These are phyloP conservation scores for Triticum turgidum DNA, from an alignment of 176 grass and related monocot genomes.

Conservation along the genomic window DNA sequence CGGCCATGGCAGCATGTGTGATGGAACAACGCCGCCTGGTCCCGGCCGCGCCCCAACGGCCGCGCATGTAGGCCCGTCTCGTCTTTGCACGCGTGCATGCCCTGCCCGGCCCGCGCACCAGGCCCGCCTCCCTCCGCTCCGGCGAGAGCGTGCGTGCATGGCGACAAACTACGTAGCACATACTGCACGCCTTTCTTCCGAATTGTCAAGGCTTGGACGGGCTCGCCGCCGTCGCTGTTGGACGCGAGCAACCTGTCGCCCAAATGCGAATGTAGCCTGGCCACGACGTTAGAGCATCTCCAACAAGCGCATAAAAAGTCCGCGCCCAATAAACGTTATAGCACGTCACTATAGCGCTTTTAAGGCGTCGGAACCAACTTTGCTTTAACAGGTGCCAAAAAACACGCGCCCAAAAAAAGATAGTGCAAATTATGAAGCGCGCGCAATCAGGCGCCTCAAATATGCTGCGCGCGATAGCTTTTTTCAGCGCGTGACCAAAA, in stretches of 20 bases:
- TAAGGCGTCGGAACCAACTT: too few species aligned
- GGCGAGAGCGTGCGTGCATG: neutral
- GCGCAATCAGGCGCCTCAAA: too few species aligned
- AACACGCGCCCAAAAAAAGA: too few species aligned
- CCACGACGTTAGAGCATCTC: neutral
- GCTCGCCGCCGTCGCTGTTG: neutral
- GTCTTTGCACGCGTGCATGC: neutral
- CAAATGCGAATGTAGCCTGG: neutral
- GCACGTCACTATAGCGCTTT: too few species aligned
- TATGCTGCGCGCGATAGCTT: too few species aligned
- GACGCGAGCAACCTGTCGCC: neutral
- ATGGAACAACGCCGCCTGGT: neutral
- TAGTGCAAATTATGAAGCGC: too few species aligned
- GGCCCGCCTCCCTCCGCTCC: neutral
- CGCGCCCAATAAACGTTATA: too few species aligned
- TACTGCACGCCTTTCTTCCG: neutral
- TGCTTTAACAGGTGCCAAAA: too few species aligned
- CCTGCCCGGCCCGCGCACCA: neutral
- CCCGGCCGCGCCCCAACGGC: conserved; percentile 35
- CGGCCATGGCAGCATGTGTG: neutral
- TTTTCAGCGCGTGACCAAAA: too few species aligned
- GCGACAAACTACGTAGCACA: neutral
- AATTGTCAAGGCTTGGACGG: neutral
- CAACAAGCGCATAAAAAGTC: too few species aligned
- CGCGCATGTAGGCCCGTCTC: conserved; percentile 25